These are phyloP conservation scores for Neodidymelliopsis sp. DNA, from an alignment of 2,329 filamentous ascomycete species.

Conservation along the genomic window DNA sequence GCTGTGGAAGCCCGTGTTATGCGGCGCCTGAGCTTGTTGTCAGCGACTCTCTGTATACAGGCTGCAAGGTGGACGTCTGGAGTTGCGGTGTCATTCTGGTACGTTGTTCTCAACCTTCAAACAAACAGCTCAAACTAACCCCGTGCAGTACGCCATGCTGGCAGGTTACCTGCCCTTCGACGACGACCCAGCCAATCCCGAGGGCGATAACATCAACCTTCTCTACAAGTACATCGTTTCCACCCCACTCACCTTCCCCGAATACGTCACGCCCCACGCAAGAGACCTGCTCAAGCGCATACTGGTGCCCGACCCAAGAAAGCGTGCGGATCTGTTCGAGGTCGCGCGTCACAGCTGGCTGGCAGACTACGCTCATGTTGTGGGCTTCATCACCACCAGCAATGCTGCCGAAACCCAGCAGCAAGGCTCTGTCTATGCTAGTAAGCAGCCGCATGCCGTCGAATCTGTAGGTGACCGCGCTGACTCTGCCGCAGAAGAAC, in stretches of 20 bases:
- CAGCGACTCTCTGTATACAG: constrained; percentile 95
- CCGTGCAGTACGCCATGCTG: constrained; percentile 89
- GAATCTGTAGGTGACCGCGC: neutral
- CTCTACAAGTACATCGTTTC: constrained; percentile 99
- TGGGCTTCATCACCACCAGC: constrained; percentile 95
- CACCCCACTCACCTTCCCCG: constrained; percentile 94
- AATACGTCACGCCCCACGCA: constrained; percentile 97
- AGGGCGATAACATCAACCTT: constrained; percentile 98
- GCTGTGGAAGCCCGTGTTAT: constrained; percentile 97
- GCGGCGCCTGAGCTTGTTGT: constrained; percentile 96
- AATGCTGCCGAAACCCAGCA: constrained; percentile 77
- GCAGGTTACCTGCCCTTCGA: constrained; percentile 98
- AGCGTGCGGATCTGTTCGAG: constrained; percentile 94
- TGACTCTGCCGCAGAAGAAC: constrained; percentile 53
- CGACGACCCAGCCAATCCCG: constrained; percentile 96
- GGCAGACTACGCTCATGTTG: constrained; percentile 94
- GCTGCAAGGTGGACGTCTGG: constrained; percentile 98
- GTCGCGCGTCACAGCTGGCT: constrained; percentile 98
- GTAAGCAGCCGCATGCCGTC: constrained; percentile 42
- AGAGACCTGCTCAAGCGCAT: constrained; percentile 91
- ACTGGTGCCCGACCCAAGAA: constrained; percentile 91
- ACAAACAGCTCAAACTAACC: constrained; percentile 24
- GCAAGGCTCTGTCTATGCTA: constrained; percentile 72
- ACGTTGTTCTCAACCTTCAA: constrained; percentile 52
- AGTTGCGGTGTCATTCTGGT: constrained; percentile 98